Evolutionary conservation across 306 rosid genomes (phyloP).

Genomic region (Hylodesmum podocarpum): DNA sequence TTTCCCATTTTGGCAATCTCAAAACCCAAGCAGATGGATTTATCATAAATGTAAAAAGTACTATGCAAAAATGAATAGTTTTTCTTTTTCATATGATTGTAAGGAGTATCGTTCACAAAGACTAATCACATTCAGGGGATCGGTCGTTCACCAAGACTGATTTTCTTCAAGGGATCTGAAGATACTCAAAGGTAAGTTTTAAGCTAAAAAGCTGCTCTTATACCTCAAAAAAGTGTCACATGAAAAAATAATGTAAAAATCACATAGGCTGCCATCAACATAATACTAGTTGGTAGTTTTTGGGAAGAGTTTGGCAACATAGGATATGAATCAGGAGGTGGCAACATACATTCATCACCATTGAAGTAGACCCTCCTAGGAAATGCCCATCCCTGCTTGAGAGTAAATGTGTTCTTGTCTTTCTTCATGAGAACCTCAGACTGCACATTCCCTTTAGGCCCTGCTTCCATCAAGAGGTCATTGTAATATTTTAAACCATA

Average conservation of each 20-base stretch:
- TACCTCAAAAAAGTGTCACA: conserved; percentile 20
- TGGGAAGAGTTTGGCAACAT: conserved; percentile 70
- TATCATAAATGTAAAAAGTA: not conserved
- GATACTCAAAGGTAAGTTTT: conserved; percentile 12
- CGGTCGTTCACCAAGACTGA: too few species aligned
- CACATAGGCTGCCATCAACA: conserved; percentile 26
- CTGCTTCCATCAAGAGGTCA: conserved; percentile 87
- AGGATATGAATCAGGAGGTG: conserved; percentile 88
- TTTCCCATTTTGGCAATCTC: not conserved
- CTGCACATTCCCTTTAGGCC: conserved; percentile 83
- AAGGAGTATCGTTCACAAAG: too few species aligned
- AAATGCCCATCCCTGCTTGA: conserved; percentile 94
- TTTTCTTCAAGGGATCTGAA: too few species aligned
- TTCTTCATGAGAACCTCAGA: conserved; percentile 83
- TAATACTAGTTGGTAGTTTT: conserved; percentile 22
- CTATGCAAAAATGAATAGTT: not conserved
- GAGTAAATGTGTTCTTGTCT: conserved; percentile 68
- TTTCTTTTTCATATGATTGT: too few species aligned
- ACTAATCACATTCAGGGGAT: too few species aligned
- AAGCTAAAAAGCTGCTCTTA: not conserved
- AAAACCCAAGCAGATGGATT: not conserved
- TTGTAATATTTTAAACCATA: conserved; percentile 89
- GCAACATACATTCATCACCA: conserved; percentile 90
- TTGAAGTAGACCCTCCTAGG: conserved; percentile 92
- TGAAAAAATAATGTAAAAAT: conserved; percentile 39